phyloP scores from a whole-genome alignment of 2,329 filamentous ascomycete genomes.

The Diplocarpon rosae region DNA sequence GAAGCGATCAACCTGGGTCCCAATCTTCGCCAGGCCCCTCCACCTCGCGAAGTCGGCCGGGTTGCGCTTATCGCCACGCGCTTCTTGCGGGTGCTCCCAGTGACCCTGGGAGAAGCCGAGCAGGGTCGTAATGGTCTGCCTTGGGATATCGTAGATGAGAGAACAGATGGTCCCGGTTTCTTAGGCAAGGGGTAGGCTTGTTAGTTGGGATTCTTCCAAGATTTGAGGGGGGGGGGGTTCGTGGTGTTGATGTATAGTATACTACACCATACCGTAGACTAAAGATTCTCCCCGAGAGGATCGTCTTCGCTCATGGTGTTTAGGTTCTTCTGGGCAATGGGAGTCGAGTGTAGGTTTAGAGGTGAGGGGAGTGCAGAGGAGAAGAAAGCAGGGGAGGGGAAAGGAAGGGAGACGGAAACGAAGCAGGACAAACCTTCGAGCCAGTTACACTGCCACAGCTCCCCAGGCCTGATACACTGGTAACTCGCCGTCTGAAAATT shows the following conservation, averaged over 20 bases:
- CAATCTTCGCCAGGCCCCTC: slow-evolving; percentile 37
- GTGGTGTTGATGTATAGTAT: no score
- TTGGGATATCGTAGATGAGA: slow-evolving; percentile 42
- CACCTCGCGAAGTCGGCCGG: slow-evolving; percentile 39
- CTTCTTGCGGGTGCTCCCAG: slow-evolving; percentile 39
- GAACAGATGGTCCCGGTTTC: slow-evolving; percentile 48
- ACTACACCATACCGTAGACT: no score
- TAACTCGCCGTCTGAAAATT: slow-evolving; percentile 45
- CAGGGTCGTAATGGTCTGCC: slow-evolving; percentile 38
- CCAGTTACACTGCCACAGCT: slow-evolving; percentile 51
- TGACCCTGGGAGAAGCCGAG: slow-evolving; percentile 44
- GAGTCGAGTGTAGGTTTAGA: no score
- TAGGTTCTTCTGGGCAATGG: no score
- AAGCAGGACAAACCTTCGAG: slow-evolving; percentile 30
- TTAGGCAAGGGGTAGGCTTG: not conserved
- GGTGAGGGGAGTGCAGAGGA: not conserved
- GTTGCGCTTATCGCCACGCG: slow-evolving; percentile 19
- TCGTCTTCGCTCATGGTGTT: no score
- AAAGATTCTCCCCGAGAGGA: no score
- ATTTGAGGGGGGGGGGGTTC: no score
- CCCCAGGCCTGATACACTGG: slow-evolving; percentile 45
- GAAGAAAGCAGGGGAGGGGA: not conserved
- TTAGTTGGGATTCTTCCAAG: no score
- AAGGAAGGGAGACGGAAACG: not conserved
- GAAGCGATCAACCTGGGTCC: slow-evolving; percentile 38